A percentile compares a stretch with the other conserved stretches of the same genome.
Conservation (phyloP, 257 asterid species). For the Solanum pimpinellifolium region DNA sequence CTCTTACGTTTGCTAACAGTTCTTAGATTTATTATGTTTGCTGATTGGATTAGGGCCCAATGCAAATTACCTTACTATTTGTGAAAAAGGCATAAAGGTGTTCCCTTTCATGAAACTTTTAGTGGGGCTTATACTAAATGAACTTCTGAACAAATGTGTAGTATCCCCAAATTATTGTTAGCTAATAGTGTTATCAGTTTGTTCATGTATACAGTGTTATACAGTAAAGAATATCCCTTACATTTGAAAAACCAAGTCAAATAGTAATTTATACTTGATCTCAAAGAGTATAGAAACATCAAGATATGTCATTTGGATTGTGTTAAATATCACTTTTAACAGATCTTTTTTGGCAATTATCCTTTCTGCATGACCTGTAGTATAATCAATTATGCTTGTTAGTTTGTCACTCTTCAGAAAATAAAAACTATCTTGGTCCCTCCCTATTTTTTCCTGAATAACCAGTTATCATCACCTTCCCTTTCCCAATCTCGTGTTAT, state of each 20-base stretch:
- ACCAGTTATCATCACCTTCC: not conserved
- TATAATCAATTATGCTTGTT: not conserved
- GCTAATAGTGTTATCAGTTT: not conserved
- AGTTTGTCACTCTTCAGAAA: not conserved
- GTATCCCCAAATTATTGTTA: not conserved
- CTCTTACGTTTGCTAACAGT: not conserved
- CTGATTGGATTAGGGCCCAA: not conserved
- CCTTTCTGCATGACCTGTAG: not conserved
- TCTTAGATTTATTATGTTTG: not conserved
- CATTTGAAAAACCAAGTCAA: not conserved
- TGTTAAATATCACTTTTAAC: not conserved
- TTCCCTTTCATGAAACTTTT: not conserved
- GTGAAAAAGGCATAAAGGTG: not conserved
- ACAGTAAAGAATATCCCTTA: not conserved
- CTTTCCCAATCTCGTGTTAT: not conserved
- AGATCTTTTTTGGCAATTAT: not conserved
- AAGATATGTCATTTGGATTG: not conserved
- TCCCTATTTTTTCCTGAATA: not conserved
- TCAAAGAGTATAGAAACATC: not conserved
- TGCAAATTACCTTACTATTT: not conserved
- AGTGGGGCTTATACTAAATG: not conserved
- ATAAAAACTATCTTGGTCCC: not conserved
- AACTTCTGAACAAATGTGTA: not conserved
- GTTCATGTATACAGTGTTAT: not conserved
- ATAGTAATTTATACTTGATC: not conserved